Base-by-base conservation (phyloP, 2,329 filamentous ascomycete genomes). In the Aspergillus sp. region DNA sequence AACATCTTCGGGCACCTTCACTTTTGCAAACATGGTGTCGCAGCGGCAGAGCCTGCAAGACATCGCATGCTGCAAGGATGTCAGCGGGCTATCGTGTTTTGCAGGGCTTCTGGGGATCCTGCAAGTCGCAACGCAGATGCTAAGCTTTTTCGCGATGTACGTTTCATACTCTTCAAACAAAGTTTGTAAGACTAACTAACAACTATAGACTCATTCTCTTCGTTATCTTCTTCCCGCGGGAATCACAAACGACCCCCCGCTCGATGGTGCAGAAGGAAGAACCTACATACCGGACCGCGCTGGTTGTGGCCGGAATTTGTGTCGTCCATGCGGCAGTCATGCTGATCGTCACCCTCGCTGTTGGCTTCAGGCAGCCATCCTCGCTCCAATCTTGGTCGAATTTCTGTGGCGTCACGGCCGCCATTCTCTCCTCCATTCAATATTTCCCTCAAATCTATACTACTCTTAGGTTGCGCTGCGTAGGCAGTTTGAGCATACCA, bases 381-480 rank as follows among this genome's bases (percentile, higher is more conserved):
- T 80, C 86, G 58, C 83, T 96, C 2, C 84, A 87, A 52, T 78
- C 79, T 27, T 98, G 92, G 91, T 93, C 95, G 17, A 92, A 96
- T 69, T 80, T 90, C 62, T 84, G 97, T 11, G 95, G 95, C 1
- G 79, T 96, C 58, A 85, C 90, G 72, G 87, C 91, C 17, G 90
- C 91, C 0, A 75, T 85, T 1, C 84, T 99, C 5, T 90, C 95
- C 0, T 89, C 86, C 0, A 84, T 98, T 21, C 95, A 99, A 76
- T 99, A 98, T 75, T 80, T 99, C 15, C 95, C 95, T 0, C 95
- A 99, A 76, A 96, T 99, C 63, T 92, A 87, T 78, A 97, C 90
- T 52, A 99, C 95, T 0, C 96, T 90, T 77, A 84, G 81, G 52
- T 80, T 97, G 57, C 90, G 93, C 71, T 88, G 93, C 67, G 89